Evolutionary conservation across 2,329 filamentous ascomycete species (phyloP).

Genomic region (Verticillium zaregamsianum): DNA sequence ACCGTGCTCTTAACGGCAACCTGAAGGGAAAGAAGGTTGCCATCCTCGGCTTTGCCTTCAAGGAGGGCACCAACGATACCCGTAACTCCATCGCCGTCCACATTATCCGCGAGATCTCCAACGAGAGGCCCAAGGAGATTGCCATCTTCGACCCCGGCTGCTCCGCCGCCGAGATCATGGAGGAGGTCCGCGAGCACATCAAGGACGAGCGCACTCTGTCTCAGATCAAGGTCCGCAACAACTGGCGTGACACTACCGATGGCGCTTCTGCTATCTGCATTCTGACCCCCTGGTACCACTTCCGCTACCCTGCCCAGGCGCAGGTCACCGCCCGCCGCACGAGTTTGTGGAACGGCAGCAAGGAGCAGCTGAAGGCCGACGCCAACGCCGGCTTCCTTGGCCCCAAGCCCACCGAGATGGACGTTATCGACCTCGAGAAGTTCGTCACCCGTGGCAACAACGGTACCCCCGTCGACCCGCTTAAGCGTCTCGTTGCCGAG

Average conservation of each 20-base stretch:
- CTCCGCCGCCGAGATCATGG: constrained; percentile 44
- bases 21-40: constrained; percentile 67
- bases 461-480: constrained; percentile 39
- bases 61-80: constrained; percentile 74
- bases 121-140: constrained; percentile 60
- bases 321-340: constrained; percentile 11
- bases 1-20: constrained; percentile 64
- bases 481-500: constrained; percentile 31
- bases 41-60: constrained; percentile 73
- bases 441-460: constrained; percentile 17
- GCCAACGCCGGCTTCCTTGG: constrained; percentile 11
- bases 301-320: constrained; percentile 28
- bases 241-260: constrained; percentile 17
- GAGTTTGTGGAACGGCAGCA: constrained; percentile 8
- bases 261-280: constrained; percentile 38
- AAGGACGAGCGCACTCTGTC: constrained; percentile 53
- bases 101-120: constrained; percentile 60
- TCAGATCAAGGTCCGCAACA: constrained; percentile 50
- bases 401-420: constrained; percentile 19
- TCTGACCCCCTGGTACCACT: constrained; percentile 50
- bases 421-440: constrained; percentile 21
- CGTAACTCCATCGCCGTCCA: constrained; percentile 67
- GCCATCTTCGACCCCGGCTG: constrained; percentile 66
- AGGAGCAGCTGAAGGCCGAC: constrained; percentile 8
- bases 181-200: constrained; percentile 44